Conservation (phyloP, 2,329 filamentous ascomycete genomes). For the Apiospora rasikravindrae region DNA sequence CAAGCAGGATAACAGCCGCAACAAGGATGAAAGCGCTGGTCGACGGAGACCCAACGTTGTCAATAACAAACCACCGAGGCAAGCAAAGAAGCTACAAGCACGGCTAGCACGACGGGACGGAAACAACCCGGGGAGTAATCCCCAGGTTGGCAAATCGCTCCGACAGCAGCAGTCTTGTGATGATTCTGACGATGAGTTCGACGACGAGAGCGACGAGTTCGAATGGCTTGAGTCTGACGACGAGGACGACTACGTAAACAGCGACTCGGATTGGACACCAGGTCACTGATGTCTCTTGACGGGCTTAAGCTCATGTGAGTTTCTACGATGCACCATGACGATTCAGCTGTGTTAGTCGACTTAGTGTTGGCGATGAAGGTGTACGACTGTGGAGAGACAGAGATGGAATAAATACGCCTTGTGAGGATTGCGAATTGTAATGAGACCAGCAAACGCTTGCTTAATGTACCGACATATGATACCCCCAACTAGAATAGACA, state of each 20-base stretch:
- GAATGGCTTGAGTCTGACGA: constrained; percentile 18
- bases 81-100: background rate
- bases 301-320: too few species aligned
- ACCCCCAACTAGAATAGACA: background rate
- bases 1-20: background rate
- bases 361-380: too few species aligned
- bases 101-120: background rate
- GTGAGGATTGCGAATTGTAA: background rate
- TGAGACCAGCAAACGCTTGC: background rate
- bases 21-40: background rate
- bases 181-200: constrained; percentile 5
- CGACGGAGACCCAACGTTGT: background rate
- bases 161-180: background rate
- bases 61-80: background rate
- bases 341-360: too few species aligned
- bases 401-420: background rate
- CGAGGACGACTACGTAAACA: background rate
- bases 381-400: background rate
- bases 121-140: background rate
- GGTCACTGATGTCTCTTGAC: background rate
- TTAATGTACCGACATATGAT: background rate
- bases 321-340: too few species aligned
- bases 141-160: constrained; percentile 15
- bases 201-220: constrained; percentile 12
- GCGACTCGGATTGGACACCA: constrained; percentile 7